phyloP scores from a whole-genome alignment of 1,284 basidiomycete genomes.

The Inonotus obliquus region DNA sequence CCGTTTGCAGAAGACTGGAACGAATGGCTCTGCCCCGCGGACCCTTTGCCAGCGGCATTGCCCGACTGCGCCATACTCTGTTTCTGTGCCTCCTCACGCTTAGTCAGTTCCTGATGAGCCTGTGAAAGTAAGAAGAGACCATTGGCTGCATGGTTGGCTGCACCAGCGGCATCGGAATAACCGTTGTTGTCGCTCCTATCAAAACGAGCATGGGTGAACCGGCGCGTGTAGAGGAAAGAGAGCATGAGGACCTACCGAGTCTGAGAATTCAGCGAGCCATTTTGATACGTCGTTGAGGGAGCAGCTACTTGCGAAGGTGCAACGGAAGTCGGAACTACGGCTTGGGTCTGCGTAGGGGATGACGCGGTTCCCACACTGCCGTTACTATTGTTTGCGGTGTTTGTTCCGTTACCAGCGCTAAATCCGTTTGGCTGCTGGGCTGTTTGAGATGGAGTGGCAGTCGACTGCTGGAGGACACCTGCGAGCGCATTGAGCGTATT shows the following conservation, averaged over 20 bases:
- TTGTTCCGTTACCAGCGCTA: neutral
- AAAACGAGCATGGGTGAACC: neutral
- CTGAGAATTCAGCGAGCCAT: slow-evolving; percentile 9
- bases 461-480: slow-evolving; percentile 44
- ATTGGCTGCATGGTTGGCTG: slow-evolving; percentile 67
- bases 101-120: slow-evolving; percentile 94
- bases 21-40: slow-evolving; percentile 20
- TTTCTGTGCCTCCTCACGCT: slow-evolving; percentile 78
- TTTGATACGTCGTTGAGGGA: slow-evolving; percentile 17
- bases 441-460: slow-evolving; percentile 14
- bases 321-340: slow-evolving; percentile 1
- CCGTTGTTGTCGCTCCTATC: slow-evolving; percentile 17
- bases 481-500: slow-evolving; percentile 84
- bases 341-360: neutral
- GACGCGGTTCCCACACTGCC: neutral
- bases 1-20: slow-evolving; percentile 24
- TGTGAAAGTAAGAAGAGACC: slow-evolving; percentile 91
- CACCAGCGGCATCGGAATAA: slow-evolving; percentile 38
- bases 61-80: slow-evolving; percentile 37
- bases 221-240: neutral
- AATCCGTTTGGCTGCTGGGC: slow-evolving; percentile 5
- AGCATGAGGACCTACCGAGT: neutral
- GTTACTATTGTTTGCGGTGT: neutral
- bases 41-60: slow-evolving; percentile 23
- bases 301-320: slow-evolving; percentile 16